Evolutionary conservation across 2,329 filamentous ascomycete genomes (phyloP).

Genomic region (Cyphellophora attinorum): DNA sequence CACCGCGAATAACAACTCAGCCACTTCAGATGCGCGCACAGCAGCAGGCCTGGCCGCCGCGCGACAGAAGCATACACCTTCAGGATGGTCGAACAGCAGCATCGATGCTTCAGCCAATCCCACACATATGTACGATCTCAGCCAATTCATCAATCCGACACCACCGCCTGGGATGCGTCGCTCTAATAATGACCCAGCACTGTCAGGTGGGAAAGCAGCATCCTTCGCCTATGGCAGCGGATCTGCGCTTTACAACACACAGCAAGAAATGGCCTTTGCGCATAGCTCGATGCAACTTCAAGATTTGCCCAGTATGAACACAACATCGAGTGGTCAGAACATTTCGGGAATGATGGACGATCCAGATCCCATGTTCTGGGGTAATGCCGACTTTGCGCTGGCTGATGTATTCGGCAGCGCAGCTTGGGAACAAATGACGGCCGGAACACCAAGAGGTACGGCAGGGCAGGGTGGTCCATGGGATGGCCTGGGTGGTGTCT

Average conservation of each 20-base stretch:
- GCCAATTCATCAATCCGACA: slow-evolving; percentile 8
- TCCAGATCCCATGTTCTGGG: slow-evolving; percentile 18
- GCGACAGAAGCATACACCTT: not conserved
- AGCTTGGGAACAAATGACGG: slow-evolving; percentile 19
- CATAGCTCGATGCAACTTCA: slow-evolving; percentile 15
- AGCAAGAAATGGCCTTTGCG: slow-evolving; percentile 15
- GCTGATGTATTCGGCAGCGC: slow-evolving; percentile 18
- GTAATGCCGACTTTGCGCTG: slow-evolving; percentile 18
- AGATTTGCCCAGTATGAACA: slow-evolving; percentile 1
- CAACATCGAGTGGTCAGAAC: not conserved
- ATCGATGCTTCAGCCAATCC: not conserved
- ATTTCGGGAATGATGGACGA: slow-evolving; percentile 11
- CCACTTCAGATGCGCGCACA: not conserved
- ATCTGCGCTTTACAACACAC: slow-evolving; percentile 15
- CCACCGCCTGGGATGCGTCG: not conserved
- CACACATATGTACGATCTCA: slow-evolving; percentile 9
- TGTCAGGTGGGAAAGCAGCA: not conserved
- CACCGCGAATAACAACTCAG: not conserved
- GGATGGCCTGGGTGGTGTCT: not conserved
- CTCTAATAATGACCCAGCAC: not conserved
- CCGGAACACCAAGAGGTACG: not conserved
- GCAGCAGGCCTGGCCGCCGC: not conserved
- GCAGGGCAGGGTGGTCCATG: slow-evolving; percentile 12
- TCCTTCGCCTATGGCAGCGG: slow-evolving; percentile 4
- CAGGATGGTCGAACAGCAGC: not conserved